Base-by-base conservation (phyloP, 805 yeast species). In the Saccharomyces kudriavzevii region DNA sequence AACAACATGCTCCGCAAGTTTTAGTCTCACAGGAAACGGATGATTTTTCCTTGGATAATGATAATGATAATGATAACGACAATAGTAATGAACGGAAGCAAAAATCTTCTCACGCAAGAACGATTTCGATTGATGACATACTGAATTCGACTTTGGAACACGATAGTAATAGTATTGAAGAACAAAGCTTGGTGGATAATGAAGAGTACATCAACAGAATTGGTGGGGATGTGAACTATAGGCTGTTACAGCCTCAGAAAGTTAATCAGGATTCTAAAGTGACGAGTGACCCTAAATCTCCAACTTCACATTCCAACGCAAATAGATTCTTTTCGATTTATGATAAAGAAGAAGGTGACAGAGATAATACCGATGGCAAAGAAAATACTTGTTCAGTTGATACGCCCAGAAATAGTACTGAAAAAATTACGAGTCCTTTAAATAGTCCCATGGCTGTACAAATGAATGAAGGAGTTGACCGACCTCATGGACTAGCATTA, bases 81-180 rank as follows among this genome's bases (percentile, higher is more conserved):
- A 52, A n/a, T 22, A 45, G 43, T 27, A 14, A 40, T 26, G 45
- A 43, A 11, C 25, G 45, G 31, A n/a, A 40, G 29, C 40, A 22
- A 40, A 24, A 9, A 20, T 5, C 43, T 8, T 35, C 43, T 29
- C 63, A 59, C 26, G 17, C 56, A 5, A 58, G 61, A 49, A 56
- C 54, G 40, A 40, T 55, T 6, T 59, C 63, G 0, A 57, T 62
- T 45, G 67, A 63, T 47, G 64, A 61, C 29, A 58, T 63, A 53
- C 40, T 63, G 27, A 60, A 62, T 49, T 58, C 58, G 13, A 63
- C 67, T 2, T 51, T 63, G 30, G 58, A 58, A 14, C 52, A 60
- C 40, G 52, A 54, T 45, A 63, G 60, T 24, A 49, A 54, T 26
- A 52, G 47, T 14, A 17, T 40, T 5, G 54, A 55, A 14, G 54